Conservation (phyloP, 1,139 yeast species). For the Lodderomyces orthopsilosis region DNA sequence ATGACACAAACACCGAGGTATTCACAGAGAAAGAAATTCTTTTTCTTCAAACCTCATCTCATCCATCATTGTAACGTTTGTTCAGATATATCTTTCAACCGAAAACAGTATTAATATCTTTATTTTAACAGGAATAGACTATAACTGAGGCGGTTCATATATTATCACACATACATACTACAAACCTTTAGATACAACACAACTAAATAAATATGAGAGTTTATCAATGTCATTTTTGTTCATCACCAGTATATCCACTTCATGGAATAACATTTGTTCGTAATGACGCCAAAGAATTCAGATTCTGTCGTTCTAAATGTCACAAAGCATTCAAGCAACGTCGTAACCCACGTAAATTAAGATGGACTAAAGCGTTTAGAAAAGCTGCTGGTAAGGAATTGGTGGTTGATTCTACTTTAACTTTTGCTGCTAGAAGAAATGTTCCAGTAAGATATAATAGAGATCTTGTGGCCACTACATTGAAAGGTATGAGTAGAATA, state of each 20-base stretch:
- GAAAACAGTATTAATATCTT: too few species aligned
- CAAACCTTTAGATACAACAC: not conserved
- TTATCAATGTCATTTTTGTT: slow-evolving; percentile 93
- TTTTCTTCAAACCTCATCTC: not conserved
- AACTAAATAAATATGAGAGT: slow-evolving; percentile 67
- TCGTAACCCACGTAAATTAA: slow-evolving; percentile 96
- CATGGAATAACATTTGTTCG: slow-evolving; percentile 98
- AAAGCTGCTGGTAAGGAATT: slow-evolving; percentile 98
- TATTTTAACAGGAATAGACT: too few species aligned
- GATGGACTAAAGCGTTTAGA: slow-evolving; percentile 99
- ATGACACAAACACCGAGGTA: not conserved
- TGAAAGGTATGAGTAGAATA: slow-evolving; percentile 92
- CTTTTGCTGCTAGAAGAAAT: slow-evolving; percentile 96
- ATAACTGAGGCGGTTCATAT: too few species aligned
- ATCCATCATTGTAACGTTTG: too few species aligned
- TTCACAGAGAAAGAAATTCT: not conserved
- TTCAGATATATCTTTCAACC: too few species aligned
- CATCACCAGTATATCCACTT: slow-evolving; percentile 95
- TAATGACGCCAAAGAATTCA: slow-evolving; percentile 95
- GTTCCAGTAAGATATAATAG: slow-evolving; percentile 98
- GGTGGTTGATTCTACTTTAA: slow-evolving; percentile 94
- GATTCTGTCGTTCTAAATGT: slow-evolving; percentile 97
- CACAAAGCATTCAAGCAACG: slow-evolving; percentile 97
- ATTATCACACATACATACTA: slow-evolving; percentile 1
- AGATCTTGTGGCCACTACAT: slow-evolving; percentile 89